Conservation (phyloP, 768 basidiomycete species). For the Auriscalpium microsporum region DNA sequence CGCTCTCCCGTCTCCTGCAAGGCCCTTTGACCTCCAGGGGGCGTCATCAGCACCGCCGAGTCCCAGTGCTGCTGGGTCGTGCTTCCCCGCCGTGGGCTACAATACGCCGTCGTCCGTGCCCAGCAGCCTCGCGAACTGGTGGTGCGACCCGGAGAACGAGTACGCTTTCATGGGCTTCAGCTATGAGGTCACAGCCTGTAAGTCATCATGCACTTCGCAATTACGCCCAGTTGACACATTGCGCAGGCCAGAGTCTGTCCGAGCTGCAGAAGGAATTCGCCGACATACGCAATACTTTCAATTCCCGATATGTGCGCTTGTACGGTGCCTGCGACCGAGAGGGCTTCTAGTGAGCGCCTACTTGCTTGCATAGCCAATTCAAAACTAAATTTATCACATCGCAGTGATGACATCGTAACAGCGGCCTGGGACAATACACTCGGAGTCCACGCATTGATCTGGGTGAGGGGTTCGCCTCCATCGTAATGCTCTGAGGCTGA, state of each 20-base stretch:
- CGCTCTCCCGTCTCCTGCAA: neutral
- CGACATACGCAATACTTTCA: slow-evolving; percentile 50
- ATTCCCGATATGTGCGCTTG: slow-evolving; percentile 55
- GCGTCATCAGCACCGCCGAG: neutral
- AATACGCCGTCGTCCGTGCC: slow-evolving; percentile 46
- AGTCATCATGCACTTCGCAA: slow-evolving; percentile 13
- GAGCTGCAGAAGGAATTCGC: slow-evolving; percentile 47
- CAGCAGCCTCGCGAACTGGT: slow-evolving; percentile 40
- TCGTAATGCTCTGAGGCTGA: neutral
- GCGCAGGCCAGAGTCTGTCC: slow-evolving; percentile 46
- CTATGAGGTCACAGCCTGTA: slow-evolving; percentile 63
- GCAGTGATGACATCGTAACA: slow-evolving; percentile 38
- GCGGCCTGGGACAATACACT: slow-evolving; percentile 63
- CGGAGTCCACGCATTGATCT: slow-evolving; percentile 67
- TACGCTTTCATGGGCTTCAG: slow-evolving; percentile 74
- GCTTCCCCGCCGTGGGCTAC: slow-evolving; percentile 38
- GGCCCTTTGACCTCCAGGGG: too few relatives aligned
- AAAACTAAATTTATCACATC: too few relatives aligned
- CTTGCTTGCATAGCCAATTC: too few relatives aligned
- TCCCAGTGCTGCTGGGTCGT: slow-evolving; percentile 9
- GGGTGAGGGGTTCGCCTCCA: slow-evolving; percentile 34
- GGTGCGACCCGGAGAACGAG: slow-evolving; percentile 42
- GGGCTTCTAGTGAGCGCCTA: slow-evolving; percentile 28
- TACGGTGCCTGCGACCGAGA: slow-evolving; percentile 33
- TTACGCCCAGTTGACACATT: slow-evolving; percentile 1